Base-by-base conservation (phyloP, 371 early-diverging fungal genomes). In the Mucor velutinosus region DNA sequence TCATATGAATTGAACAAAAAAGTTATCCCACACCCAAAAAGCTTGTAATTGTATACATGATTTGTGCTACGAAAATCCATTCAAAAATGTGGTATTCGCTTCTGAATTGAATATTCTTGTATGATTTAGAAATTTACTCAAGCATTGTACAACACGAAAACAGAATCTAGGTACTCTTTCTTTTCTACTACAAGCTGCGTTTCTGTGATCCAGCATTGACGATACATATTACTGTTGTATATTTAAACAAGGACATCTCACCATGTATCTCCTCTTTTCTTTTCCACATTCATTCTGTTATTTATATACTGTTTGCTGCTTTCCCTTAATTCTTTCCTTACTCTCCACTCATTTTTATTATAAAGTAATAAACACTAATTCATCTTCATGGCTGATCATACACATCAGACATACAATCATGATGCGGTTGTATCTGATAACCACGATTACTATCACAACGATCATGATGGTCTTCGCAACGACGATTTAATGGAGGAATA, bases 401-500 rank as follows among this genome's bases (percentile, higher is more conserved):
- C 35, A 29, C 7, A 58, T 32, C 64, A 63, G 41, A 63, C 69
- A 19, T 37, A 69, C 33, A 59, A 69, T 5, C 69, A 64, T 32
- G 47, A 69, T 25, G 49, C 15, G 45, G 58, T 69, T 11, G 60
- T 59, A 39, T 33, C 60, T 30, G 58, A 58, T 33, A 25, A 29
- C 47, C 37, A 60, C 29, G 51, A 59, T 7, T 66, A 60, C 60
- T 53, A 66, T 66, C 35, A 66, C 14, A 43, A 39, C 17, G 66
- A 66, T 19, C 39, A 66, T 4, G 19, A 23, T 27, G 56, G 47
- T 61, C 62, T 62, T 47, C 68, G 62, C 8, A 53, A 61, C 29
- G 70, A 76, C 33, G 70, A 67, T 23, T 47, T 70, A 17, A 68
- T 79, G 70, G 83, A 83, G 58, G 83, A 80, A 45, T 83, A 83